Base-by-base conservation (phyloP, 768 basidiomycete genomes). In the Leucocoprinus leucothites region DNA sequence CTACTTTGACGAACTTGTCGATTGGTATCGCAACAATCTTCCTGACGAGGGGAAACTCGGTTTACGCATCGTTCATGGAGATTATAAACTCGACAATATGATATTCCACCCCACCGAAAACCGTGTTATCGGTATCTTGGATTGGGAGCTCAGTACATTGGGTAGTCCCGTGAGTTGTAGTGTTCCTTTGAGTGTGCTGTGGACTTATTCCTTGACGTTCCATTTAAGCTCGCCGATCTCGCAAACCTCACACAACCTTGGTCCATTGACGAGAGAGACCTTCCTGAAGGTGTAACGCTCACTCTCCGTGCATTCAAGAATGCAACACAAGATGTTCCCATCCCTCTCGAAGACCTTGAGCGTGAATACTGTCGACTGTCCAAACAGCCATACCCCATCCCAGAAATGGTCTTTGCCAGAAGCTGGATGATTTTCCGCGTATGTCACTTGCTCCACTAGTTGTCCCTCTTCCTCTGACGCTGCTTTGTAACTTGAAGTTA, bases 51-150 rank as follows among this genome's bases (percentile, higher is more conserved):
- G 66, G 58, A 84, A 84, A 66, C 81, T 79, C 1, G 91, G 90
- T 0, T 74, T 81, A 51, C 84, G 91, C n/a, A 85, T 99, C 59
- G 94, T 98, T 4, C 96, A 98, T 66, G 96, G 96, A 24, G 96
- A 99, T 69, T 98, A 91, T 68, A 99, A 99, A 69, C 76, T 96
- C n/a, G 96, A 99, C 70, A 99, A 99, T 68, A 68, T 99, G 60
- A 81, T 98, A 59, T 98, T 97, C 71, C 95, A 98, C 62, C 87
- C 89, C 0, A 91, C 86, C 0, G 87, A 98, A 69, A 92, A 94
- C 58, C 77, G 82, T 40, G 94, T 98, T 3, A 94, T 98, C 59
- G 97, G 93, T 4, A 93, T 99, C 36, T 70, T 99, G 48, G 96
- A 99, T 65, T 99, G 96, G 96, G 96, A 99, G 66, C 74, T 99